Conservation (phyloP, 495 filamentous ascomycete genomes). For the Hypoxylon rickii region DNA sequence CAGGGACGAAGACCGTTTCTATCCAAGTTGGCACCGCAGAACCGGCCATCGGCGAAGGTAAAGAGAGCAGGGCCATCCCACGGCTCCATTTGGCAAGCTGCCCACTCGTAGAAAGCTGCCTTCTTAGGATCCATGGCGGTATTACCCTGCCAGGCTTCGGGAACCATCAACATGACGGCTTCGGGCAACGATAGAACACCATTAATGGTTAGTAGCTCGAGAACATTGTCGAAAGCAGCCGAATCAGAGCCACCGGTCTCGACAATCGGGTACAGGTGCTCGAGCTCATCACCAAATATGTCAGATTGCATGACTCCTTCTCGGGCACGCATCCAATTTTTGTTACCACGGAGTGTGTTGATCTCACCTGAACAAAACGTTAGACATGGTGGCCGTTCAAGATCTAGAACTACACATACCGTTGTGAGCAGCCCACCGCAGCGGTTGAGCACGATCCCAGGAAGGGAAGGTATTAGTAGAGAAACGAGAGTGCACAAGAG, state of each 20-base stretch:
- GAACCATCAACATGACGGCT: conserved; percentile 99
- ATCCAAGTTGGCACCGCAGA: conserved; percentile 98
- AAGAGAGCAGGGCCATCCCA: conserved; percentile 99
- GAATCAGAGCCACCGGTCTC: conserved; percentile 98
- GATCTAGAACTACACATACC: conserved; percentile 56
- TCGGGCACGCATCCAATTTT: conserved; percentile 99
- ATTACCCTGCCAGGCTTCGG: conserved; percentile 98
- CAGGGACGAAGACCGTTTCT: conserved; percentile 96
- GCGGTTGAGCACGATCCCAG: conserved; percentile 96
- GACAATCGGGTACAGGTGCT: conserved; percentile 90
- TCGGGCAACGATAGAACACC: conserved; percentile 96
- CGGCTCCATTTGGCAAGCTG: conserved; percentile 98
- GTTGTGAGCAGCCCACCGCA: conserved; percentile 98
- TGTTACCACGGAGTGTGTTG: conserved; percentile 97
- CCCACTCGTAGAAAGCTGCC: conserved; percentile 99
- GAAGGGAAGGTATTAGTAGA: conserved; percentile 99
- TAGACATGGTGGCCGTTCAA: conserved; percentile 35
- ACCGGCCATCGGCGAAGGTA: conserved; percentile 96
- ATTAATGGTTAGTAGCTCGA: conserved; percentile 95
- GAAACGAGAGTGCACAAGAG: conserved; percentile 96
- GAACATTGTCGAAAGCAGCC: conserved; percentile 96
- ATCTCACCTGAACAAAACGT: conserved; percentile 73
- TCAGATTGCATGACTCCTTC: conserved; percentile 95
- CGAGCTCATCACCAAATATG: conserved; percentile 91
- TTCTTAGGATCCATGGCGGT: conserved; percentile 90